Evolutionary conservation across 2,329 filamentous ascomycete species (phyloP), one percentile per base, ranked within the genome.

Genomic region (Curvularia hawaiiensis): DNA sequence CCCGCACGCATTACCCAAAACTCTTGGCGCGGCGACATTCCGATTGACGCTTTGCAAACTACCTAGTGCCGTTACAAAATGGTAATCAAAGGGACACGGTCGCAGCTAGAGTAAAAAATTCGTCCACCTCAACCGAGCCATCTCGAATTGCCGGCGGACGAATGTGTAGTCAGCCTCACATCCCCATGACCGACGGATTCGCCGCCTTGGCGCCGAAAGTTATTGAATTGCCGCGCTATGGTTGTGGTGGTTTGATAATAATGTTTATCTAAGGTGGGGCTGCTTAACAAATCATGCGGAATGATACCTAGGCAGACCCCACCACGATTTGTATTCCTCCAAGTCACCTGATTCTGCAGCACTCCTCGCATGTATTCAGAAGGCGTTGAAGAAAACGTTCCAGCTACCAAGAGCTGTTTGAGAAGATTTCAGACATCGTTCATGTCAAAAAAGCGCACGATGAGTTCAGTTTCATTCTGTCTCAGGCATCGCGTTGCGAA

Each of bases 281-380:
- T 26, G 56, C 53, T 59, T 48, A 59, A 35, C 45, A 52, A 22
- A 50, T 45, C 45, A 5, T 16, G 53, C 57, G 53, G 57, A 56
- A 59, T 48, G 10, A 3, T 28, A 16, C n/a, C 53, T 38, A 24
- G 22, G 20, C 30, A 49, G 40, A 31, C 22, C 35, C 26, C 24
- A 28, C 30, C 43, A 45, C 16, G 9, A 46, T 28, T 20, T 28
- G 8, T 38, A 33, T 11, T 33, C 30, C 6, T 14, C 28, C 28
- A 4, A 9, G 11, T n/a, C 18, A 16, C 33, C 12, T n/a, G 8
- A 14, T 22, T n/a, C 18, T 7, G 18, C 41, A 26, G 35, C 35
- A 38, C 5, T 18, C 7, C 6, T 38, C 5, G 16, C 33, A 38
- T 38, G 33, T 38, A n/a, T 14, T 38, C 33, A 44, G 3, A 28